Evolutionary conservation across 371 early-diverging fungal species (phyloP).

Genomic region (Parasitella parasitica): DNA sequence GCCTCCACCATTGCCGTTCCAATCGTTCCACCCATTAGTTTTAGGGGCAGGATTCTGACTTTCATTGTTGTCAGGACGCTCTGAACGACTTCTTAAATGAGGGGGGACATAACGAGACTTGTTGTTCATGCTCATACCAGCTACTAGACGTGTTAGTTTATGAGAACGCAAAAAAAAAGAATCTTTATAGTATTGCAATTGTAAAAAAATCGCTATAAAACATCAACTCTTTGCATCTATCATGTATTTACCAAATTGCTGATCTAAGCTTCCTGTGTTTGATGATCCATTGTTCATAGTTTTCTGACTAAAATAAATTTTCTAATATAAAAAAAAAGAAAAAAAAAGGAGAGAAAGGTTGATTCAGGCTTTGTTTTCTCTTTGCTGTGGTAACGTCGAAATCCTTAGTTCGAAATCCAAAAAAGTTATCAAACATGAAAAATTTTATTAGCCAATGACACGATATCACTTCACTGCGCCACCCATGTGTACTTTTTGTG

Average conservation of each 20-base stretch:
- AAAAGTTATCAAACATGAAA: conserved; percentile 10
- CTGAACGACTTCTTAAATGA: conserved; percentile 42
- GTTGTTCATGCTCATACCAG: conserved; percentile 63
- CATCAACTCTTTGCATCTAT: not conserved
- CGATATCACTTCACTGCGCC: conserved; percentile 11
- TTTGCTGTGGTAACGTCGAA: not conserved
- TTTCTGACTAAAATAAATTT: conserved; percentile 2
- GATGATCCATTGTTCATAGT: conserved; percentile 60
- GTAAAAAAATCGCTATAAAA: not conserved
- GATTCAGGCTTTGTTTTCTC: not conserved
- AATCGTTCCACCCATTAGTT: conserved; percentile 29
- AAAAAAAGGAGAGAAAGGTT: not conserved
- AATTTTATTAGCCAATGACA: conserved; percentile 16
- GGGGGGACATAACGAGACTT: conserved; percentile 49
- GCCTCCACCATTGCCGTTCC: conserved; percentile 21
- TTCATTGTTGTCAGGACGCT: conserved; percentile 3
- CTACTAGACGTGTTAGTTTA: too few relatives aligned
- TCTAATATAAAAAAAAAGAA: conserved; percentile 20
- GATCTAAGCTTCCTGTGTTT: conserved; percentile 61
- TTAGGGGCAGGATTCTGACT: conserved; percentile 6
- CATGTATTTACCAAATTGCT: conserved; percentile 59
- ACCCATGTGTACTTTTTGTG: conserved; percentile 8
- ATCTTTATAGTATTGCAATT: too few relatives aligned
- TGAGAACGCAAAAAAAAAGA: too few relatives aligned
- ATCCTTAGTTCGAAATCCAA: conserved; percentile 9